Percentiles rank a stretch among this genome's conserved stretches.
Evolutionary conservation across 306 rosid species (phyloP).

Genomic region (Dryas drummondii): DNA sequence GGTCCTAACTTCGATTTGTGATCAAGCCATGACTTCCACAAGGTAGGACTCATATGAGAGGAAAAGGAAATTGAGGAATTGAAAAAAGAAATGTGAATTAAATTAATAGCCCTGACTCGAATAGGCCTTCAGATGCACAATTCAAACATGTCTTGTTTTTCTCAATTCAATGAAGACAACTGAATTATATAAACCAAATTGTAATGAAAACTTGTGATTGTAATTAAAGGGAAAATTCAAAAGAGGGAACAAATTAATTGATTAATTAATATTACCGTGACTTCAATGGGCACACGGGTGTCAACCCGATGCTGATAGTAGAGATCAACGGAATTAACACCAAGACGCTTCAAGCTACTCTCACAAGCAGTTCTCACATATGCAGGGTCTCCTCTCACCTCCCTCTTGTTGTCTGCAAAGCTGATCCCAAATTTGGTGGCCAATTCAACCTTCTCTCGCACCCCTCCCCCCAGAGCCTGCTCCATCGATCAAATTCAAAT

Average conservation of each 20-base stretch:
- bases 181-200: background rate
- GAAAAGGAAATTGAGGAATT: too few species aligned
- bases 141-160: background rate
- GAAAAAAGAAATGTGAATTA: too few species aligned
- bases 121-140: too few species aligned
- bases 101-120: too few species aligned
- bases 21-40: too few species aligned
- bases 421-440: slow-evolving; percentile 58
- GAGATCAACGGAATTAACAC: slow-evolving; percentile 56
- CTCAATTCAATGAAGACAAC: background rate
- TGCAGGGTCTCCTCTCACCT: slow-evolving; percentile 52
- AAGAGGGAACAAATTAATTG: slow-evolving; percentile 2
- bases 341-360: slow-evolving; percentile 63
- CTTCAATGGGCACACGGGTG: slow-evolving; percentile 63
- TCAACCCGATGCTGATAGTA: slow-evolving; percentile 75
- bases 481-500: background rate
- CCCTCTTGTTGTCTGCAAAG: slow-evolving; percentile 19
- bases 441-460: slow-evolving; percentile 47
- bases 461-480: slow-evolving; percentile 46
- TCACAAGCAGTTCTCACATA: slow-evolving; percentile 72
- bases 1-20: too few species aligned
- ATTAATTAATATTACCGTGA: slow-evolving; percentile 40
- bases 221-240: background rate
- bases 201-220: background rate
- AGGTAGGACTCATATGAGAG: too few species aligned